Evolutionary conservation across 192 early-diverging fungal species (phyloP).

Genomic region (Physocladia obscura): DNA sequence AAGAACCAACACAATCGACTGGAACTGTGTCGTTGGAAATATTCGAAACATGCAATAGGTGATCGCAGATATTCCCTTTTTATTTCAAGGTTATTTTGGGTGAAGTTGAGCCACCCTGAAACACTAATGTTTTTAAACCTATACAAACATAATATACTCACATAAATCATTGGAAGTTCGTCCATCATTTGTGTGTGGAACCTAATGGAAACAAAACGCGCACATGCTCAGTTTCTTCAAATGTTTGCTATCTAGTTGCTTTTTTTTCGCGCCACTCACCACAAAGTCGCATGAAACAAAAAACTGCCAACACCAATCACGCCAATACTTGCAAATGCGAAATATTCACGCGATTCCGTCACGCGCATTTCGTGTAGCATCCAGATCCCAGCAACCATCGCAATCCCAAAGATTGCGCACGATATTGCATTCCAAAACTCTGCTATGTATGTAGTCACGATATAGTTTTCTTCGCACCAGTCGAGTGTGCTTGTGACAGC

Average conservation of each 20-base stretch:
- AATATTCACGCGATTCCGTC: not conserved
- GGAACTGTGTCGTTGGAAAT: not conserved
- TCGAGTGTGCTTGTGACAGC: slow-evolving; percentile 40
- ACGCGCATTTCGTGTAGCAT: not conserved
- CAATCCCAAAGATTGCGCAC: not conserved
- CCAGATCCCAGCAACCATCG: not conserved
- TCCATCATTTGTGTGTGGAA: slow-evolving; percentile 42
- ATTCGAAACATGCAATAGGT: slow-evolving; percentile 25
- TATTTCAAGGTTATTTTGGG: not conserved
- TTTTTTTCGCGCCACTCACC: not conserved
- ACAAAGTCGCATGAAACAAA: slow-evolving; percentile 4
- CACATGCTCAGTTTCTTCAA: no score
- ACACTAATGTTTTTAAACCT: no score
- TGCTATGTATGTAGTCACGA: slow-evolving; percentile 64
- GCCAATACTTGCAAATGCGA: not conserved
- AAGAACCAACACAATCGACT: not conserved
- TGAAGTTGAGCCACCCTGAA: not conserved
- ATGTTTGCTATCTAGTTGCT: no score
- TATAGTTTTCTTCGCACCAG: slow-evolving; percentile 67
- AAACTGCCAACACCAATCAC: slow-evolving; percentile 9
- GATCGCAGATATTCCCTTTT: not conserved
- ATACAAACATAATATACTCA: slow-evolving; percentile 3
- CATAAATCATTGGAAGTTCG: slow-evolving; percentile 70
- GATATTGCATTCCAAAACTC: slow-evolving; percentile 48
- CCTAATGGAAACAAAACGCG: no score